Percentiles rank a stretch among this genome's conserved stretches.
Evolutionary conservation across 2,329 filamentous ascomycete genomes (phyloP).

Genomic region (Diplodia scrobiculata): DNA sequence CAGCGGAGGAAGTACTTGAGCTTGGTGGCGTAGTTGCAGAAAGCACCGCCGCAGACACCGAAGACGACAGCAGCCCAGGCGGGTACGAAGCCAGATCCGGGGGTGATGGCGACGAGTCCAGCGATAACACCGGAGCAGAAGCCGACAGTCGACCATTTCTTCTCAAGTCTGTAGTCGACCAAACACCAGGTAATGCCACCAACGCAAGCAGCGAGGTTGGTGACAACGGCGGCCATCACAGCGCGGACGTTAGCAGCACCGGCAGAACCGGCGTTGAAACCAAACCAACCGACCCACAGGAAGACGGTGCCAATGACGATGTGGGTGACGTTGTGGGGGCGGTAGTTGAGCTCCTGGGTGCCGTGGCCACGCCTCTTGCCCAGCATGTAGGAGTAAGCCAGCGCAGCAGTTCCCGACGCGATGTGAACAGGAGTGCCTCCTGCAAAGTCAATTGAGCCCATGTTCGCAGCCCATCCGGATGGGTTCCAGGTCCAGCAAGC

Average conservation of each 20-base stretch:
- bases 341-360: slow-evolving; percentile 85
- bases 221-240: slow-evolving; percentile 83
- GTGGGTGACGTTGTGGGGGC: slow-evolving; percentile 89
- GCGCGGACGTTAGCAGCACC: slow-evolving; percentile 79
- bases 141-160: slow-evolving; percentile 89
- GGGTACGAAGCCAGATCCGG: slow-evolving; percentile 82
- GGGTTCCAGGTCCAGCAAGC: slow-evolving; percentile 96
- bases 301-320: slow-evolving; percentile 92
- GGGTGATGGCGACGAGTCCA: slow-evolving; percentile 84
- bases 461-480: slow-evolving; percentile 73
- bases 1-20: slow-evolving; percentile 80
- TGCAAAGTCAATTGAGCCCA: slow-evolving; percentile 85
- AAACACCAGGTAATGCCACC: slow-evolving; percentile 89
- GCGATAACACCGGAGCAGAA: slow-evolving; percentile 91
- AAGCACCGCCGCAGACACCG: slow-evolving; percentile 71
- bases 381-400: slow-evolving; percentile 89
- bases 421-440: slow-evolving; percentile 91
- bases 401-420: slow-evolving; percentile 75
- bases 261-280: slow-evolving; percentile 87
- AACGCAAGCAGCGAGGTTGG: slow-evolving; percentile 79
- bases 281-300: slow-evolving; percentile 94
- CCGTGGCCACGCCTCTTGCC: slow-evolving; percentile 83
- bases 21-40: slow-evolving; percentile 89
- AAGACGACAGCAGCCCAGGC: slow-evolving; percentile 82
- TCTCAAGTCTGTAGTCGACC: slow-evolving; percentile 83